Conservation (phyloP, 192 early-diverging fungal species). For the Geranomyces michiganensis region DNA sequence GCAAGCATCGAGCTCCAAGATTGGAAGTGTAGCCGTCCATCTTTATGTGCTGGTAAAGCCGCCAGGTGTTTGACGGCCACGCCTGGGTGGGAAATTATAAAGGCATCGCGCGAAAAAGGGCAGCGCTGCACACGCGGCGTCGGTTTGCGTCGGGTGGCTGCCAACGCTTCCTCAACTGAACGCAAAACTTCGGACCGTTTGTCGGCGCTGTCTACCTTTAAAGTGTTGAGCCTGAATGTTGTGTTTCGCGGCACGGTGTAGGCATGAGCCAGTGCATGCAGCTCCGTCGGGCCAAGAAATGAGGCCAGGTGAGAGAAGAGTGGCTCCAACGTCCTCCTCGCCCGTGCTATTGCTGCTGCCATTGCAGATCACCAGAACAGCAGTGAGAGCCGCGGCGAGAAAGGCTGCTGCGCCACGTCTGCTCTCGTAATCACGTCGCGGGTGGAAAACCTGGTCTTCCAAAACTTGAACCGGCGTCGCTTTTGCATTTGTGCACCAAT, state of each 20-base stretch:
- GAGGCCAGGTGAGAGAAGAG: conserved; percentile 20
- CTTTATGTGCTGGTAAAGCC: not conserved
- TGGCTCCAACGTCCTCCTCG: not conserved
- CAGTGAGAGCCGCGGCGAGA: too few species aligned
- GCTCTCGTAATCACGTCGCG: too few species aligned
- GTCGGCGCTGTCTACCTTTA: not conserved
- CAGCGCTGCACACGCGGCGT: not conserved
- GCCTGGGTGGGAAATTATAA: not conserved
- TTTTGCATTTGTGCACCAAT: too few species aligned
- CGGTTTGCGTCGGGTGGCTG: not conserved
- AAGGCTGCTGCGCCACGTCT: too few species aligned
- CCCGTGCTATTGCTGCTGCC: not conserved
- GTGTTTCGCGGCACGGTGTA: conserved; percentile 9
- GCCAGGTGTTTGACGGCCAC: conserved; percentile 10
- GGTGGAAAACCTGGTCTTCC: too few species aligned
- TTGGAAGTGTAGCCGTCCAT: conserved; percentile 25
- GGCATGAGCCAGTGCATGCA: conserved; percentile 12
- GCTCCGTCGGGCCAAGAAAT: conserved; percentile 6
- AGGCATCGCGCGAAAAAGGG: conserved; percentile 8
- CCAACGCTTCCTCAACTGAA: not conserved
- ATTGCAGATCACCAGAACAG: too few species aligned
- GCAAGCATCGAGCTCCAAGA: conserved; percentile 21
- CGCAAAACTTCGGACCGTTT: not conserved
- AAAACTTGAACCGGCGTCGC: too few species aligned
- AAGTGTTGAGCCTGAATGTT: conserved; percentile 24